A percentile compares a stretch with the other conserved stretches of the same genome.
Conservation (phyloP, 768 basidiomycete genomes). For the Tremella yokohamensis region DNA sequence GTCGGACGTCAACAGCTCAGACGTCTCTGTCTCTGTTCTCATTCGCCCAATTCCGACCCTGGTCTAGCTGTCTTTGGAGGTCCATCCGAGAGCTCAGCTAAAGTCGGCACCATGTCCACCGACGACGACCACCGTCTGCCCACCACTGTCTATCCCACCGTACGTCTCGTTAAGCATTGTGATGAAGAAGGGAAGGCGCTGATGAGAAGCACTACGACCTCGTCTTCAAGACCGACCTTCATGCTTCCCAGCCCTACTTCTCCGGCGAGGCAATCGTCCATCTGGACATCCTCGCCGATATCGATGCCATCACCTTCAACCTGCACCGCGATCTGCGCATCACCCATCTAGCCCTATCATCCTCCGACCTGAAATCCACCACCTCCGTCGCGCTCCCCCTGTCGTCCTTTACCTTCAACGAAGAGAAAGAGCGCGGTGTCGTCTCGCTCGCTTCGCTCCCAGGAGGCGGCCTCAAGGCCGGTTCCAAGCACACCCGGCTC, state of each 20-base stretch:
- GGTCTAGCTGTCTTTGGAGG: constrained; percentile 6
- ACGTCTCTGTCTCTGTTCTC: constrained; percentile 12
- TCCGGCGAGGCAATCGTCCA: constrained; percentile 56
- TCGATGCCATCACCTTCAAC: constrained; percentile 59
- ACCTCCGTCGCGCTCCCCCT: constrained; percentile 28
- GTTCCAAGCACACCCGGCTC: constrained; percentile 57
- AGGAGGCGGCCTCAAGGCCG: constrained; percentile 58
- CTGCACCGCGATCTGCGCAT: constrained; percentile 77
- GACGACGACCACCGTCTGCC: constrained; percentile 24
- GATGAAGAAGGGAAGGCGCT: not conserved
- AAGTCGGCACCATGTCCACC: not conserved
- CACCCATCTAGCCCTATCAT: constrained; percentile 52
- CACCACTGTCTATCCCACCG: constrained; percentile 23
- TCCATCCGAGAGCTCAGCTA: not conserved
- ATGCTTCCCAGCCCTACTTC: constrained; percentile 61
- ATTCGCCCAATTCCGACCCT: constrained; percentile 1
- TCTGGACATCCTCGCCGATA: constrained; percentile 30
- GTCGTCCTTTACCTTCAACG: constrained; percentile 58
- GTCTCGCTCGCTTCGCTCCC: constrained; percentile 64
- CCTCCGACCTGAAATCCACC: constrained; percentile 38
- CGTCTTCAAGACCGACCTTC: constrained; percentile 61
- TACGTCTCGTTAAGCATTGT: not conserved
- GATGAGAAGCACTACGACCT: constrained; percentile 49
- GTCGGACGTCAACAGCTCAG: not conserved
- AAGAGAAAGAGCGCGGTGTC: constrained; percentile 63